These are phyloP conservation scores for Entophlyctis luteolus DNA, from an alignment of 192 early-diverging fungal genomes.

Conservation along the genomic window DNA sequence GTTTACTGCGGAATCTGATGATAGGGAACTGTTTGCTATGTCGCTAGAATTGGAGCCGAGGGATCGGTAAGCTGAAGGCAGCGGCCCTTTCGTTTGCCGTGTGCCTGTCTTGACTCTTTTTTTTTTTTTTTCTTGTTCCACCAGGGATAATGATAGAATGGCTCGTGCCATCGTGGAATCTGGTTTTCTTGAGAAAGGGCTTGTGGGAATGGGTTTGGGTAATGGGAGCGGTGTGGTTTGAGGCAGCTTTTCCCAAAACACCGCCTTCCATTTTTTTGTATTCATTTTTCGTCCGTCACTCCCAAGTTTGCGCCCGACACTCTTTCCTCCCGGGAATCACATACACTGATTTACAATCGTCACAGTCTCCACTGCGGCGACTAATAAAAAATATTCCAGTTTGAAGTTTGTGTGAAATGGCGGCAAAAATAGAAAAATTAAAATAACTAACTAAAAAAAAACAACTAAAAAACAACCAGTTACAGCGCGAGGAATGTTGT, in stretches of 20 bases:
- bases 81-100: conserved; percentile 11
- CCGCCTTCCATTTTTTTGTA: too few relatives aligned
- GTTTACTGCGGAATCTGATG: conserved; percentile 60
- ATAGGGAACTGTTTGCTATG: conserved; percentile 72
- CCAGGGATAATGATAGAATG: not conserved
- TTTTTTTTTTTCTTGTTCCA: conserved; percentile 3
- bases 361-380: not conserved
- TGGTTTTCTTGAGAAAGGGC: not conserved
- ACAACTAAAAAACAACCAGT: too few relatives aligned
- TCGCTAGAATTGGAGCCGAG: conserved; percentile 78
- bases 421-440: not conserved
- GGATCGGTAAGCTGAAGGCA: conserved; percentile 28
- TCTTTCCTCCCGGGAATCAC: not conserved
- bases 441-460: too few relatives aligned
- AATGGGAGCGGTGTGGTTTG: too few relatives aligned
- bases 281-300: too few relatives aligned
- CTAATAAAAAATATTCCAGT: not conserved
- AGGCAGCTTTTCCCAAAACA: too few relatives aligned
- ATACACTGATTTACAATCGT: not conserved
- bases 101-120: not conserved
- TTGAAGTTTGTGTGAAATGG: not conserved
- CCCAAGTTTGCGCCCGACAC: too few relatives aligned
- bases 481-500: too few relatives aligned
- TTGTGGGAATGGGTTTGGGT: too few relatives aligned
- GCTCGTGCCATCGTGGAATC: not conserved